Evolutionary conservation across 2,329 filamentous ascomycete genomes (phyloP).

Genomic region (Aspergillus cejpii): DNA sequence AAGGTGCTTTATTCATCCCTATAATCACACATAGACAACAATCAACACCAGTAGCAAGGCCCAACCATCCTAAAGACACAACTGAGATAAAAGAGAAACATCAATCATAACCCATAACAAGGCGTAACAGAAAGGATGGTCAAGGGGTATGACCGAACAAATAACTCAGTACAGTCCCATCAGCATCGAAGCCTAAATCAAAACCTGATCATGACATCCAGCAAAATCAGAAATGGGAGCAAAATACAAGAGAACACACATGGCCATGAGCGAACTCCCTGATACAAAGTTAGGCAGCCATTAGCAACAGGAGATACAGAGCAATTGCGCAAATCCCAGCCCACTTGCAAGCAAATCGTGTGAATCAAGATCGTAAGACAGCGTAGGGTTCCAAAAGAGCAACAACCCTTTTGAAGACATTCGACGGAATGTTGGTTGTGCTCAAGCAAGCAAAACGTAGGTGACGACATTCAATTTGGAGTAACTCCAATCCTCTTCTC

Average conservation of each 20-base stretch:
- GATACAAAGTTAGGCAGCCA: not conserved
- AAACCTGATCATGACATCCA: not conserved
- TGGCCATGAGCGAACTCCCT: not conserved
- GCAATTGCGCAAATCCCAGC: not conserved
- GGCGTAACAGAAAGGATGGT: slow-evolving; percentile 2
- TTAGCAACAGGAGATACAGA: not conserved
- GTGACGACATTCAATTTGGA: not conserved
- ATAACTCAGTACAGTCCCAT: not conserved
- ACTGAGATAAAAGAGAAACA: slow-evolving; percentile 4
- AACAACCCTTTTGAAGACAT: not conserved
- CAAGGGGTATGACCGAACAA: slow-evolving; percentile 5
- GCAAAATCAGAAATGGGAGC: not conserved
- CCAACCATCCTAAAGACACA: not conserved
- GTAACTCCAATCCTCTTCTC: not conserved
- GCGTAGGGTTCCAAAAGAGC: not conserved
- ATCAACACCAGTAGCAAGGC: not conserved
- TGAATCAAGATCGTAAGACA: no score
- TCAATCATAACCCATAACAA: slow-evolving; percentile 12
- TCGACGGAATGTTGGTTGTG: no score
- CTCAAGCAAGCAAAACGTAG: not conserved
- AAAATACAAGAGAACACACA: not conserved
- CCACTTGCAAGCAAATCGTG: not conserved
- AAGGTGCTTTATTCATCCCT: not conserved
- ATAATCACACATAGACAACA: not conserved
- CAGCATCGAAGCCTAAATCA: not conserved